A percentile compares a stretch with the other conserved stretches of the same genome.
phyloP scores from a whole-genome alignment of 169 alveolate genomes.

The Cryptosporidium ubiquitum region DNA sequence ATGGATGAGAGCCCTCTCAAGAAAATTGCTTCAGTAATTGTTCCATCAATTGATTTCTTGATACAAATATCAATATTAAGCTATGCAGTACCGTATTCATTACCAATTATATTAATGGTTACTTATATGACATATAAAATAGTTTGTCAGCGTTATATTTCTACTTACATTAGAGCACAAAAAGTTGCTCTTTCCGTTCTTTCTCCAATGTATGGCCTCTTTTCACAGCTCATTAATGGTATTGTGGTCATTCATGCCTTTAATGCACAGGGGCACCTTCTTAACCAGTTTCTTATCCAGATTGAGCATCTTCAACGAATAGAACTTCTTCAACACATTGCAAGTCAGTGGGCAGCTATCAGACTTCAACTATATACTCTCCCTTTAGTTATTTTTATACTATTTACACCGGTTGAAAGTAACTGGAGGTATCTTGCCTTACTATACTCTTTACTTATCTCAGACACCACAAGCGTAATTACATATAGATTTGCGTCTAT shows the following conservation, averaged over 20 bases:
- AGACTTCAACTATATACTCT: conserved; percentile 56
- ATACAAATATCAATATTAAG: conserved; percentile 40
- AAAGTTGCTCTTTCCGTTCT: conserved; percentile 42
- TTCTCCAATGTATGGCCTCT: conserved; percentile 58
- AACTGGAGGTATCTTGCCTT: conserved; percentile 53
- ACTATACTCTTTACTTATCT: conserved; percentile 34
- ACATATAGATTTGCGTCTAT: conserved; percentile 53
- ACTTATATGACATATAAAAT: conserved; percentile 24
- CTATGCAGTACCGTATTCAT: conserved; percentile 25
- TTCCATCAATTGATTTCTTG: conserved; percentile 49
- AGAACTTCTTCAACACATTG: conserved; percentile 51
- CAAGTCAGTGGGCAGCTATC: conserved; percentile 74
- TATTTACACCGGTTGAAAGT: conserved; percentile 19
- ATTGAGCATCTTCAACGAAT: conserved; percentile 65
- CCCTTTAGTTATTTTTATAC: conserved; percentile 32
- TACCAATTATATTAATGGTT: conserved; percentile 37
- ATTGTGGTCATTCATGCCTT: conserved; percentile 37
- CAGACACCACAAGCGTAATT: conserved; percentile 54
- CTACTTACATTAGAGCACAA: conserved; percentile 56
- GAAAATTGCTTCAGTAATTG: conserved; percentile 64
- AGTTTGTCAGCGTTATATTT: conserved; percentile 36
- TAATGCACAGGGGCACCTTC: conserved; percentile 37
- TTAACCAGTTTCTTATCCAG: conserved; percentile 40
- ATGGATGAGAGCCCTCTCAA: conserved; percentile 64
- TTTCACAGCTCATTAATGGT: conserved; percentile 57